Evolutionary conservation across 129 eudicot species (phyloP).

Genomic region (Arctium lappa): DNA sequence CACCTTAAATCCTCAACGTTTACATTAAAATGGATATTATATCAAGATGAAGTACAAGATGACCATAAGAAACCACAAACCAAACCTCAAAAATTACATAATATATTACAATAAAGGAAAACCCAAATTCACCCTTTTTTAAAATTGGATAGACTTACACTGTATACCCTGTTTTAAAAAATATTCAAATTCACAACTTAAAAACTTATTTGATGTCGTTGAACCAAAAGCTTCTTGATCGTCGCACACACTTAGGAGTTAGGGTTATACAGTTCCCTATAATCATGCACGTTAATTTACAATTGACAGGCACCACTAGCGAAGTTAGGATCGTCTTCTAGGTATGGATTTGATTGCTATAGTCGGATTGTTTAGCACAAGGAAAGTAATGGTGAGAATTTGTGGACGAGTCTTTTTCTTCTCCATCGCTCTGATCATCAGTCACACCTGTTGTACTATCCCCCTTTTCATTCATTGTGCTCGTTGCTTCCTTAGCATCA

Average conservation of each 20-base stretch:
- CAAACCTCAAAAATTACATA: too few species aligned
- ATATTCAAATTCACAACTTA: not conserved
- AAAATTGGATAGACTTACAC: not conserved
- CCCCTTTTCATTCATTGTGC: not conserved
- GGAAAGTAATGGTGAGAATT: constrained; percentile 25
- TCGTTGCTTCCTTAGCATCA: constrained; percentile 1
- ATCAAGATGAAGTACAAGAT: too few species aligned
- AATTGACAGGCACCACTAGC: not conserved
- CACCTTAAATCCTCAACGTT: too few species aligned
- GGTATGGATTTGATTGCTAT: not conserved
- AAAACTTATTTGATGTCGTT: not conserved
- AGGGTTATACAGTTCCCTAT: not conserved
- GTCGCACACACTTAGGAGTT: not conserved
- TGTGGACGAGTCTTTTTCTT: constrained; percentile 7
- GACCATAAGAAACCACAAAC: too few species aligned
- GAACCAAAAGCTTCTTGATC: not conserved
- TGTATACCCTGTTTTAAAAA: not conserved
- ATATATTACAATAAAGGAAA: not conserved
- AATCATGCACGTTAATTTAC: not conserved
- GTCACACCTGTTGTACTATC: not conserved
- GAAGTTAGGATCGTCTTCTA: not conserved
- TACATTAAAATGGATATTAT: too few species aligned
- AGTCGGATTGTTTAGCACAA: constrained; percentile 22
- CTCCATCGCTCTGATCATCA: constrained; percentile 2
- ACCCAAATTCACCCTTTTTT: not conserved